Base-by-base conservation (phyloP, 768 basidiomycete species). In the Tulasnella sp. region DNA sequence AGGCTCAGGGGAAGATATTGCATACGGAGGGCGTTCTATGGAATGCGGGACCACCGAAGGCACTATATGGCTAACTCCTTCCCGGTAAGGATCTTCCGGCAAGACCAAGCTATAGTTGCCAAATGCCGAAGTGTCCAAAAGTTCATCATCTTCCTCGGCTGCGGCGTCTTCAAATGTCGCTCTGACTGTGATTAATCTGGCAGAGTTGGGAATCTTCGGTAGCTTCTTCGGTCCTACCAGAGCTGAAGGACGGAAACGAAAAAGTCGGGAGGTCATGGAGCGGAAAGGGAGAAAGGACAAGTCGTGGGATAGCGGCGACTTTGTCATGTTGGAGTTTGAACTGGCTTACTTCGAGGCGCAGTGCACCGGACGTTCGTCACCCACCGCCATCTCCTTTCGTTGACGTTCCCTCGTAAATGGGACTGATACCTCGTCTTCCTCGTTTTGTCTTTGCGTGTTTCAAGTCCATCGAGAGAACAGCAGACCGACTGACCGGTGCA, bases 401-500 rank as follows among this genome's bases (percentile, higher is more conserved):
- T n/a, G n/a, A 31, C n/a, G 12, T 25, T n/a, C 58, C 58, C 58
- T 64, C 58, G 12, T 25, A 64, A 64, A 64, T 64, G 58, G 58
- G 58, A 25, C 58, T 64, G 0, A 64, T 64, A 64, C 58, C 58
- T 64, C 58, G 58, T 64, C 58, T 64, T 64, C 58, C 58, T 64
- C 58, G 58, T 31, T 64, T 25, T 9, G 87, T 88, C 77, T 91
- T 90, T 79, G 84, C 85, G 38, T 91, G 90, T 81, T 91, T 90
- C 84, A 89, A 85, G 81, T 83, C 82, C 17, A 81, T 96, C 15
- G 96, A 98, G 84, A 84, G 89, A 73, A 83, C 85, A 70, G 96
- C 88, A 6, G 94, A 97, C 82, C 85, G 87, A 79, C 80, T 97
- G 49, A 97, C 94, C 0, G 94, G 96, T 73, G 91, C 93, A 72